Evolutionary conservation across 2,329 filamentous ascomycete genomes (phyloP).

Genomic region (Ciborinia camelliae): DNA sequence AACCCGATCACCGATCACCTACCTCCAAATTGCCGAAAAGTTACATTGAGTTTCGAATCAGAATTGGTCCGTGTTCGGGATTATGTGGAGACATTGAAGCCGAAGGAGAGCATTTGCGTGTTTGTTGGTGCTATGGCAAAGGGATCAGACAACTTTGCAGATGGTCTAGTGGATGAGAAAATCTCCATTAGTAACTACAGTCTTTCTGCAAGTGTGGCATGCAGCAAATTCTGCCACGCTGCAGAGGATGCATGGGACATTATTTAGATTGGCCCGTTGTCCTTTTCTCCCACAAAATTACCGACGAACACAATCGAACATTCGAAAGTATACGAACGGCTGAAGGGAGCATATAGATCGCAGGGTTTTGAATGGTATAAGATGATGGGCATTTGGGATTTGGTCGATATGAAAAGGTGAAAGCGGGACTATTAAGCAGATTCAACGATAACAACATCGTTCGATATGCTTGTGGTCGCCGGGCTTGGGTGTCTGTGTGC

Average conservation of each 20-base stretch:
- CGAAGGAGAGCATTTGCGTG: constrained; percentile 92
- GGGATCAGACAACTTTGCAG: constrained; percentile 91
- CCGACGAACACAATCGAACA: constrained; percentile 14
- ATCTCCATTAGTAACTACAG: constrained; percentile 99
- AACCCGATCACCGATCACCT: constrained; percentile 97
- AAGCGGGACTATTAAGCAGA: constrained; percentile 40
- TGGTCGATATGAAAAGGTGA: constrained; percentile 38
- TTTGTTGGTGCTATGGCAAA: constrained; percentile 99
- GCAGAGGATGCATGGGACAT: constrained; percentile 96
- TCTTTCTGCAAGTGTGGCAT: constrained; percentile 93
- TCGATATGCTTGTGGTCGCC: constrained; percentile 46
- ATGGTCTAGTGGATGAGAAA: constrained; percentile 90
- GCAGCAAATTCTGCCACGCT: constrained; percentile 99
- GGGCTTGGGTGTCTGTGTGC: constrained; percentile 63
- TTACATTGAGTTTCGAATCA: constrained; percentile 92
- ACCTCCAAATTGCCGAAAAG: constrained; percentile 94
- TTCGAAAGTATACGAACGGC: constrained; percentile 9
- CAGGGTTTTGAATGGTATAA: constrained; percentile 6
- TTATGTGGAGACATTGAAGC: constrained; percentile 74
- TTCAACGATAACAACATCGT: constrained; percentile 71
- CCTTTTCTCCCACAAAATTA: constrained; percentile 12
- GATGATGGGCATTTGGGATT: constrained; percentile 24
- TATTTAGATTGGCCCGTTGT: constrained; percentile 53
- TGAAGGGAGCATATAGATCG: background rate
- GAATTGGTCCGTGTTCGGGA: constrained; percentile 82